Conservation (phyloP, 768 basidiomycete genomes). For the Suillus lakei region DNA sequence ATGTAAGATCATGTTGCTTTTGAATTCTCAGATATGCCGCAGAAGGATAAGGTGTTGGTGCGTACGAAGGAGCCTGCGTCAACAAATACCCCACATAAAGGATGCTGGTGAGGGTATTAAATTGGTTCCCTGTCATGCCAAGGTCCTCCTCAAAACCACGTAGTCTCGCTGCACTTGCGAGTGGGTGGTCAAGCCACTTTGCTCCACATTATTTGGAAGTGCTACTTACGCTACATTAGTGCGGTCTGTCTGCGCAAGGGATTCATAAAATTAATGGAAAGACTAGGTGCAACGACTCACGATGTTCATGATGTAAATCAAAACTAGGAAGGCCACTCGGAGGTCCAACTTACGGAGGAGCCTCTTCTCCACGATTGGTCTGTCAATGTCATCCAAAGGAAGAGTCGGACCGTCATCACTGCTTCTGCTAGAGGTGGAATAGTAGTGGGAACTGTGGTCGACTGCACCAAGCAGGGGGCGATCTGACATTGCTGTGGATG, state of each 20-base stretch:
- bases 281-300: constrained; percentile 30
- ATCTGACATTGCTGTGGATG: no score
- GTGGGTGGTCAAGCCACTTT: no score
- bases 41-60: constrained; percentile 7
- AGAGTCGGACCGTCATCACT: no score
- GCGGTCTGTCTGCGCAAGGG: constrained; percentile 56
- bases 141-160: constrained; percentile 72
- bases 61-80: constrained; percentile 79
- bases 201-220: neutral
- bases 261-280: constrained; percentile 2
- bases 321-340: constrained; percentile 47
- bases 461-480: no score
- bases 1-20: constrained; percentile 71
- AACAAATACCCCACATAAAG: constrained; percentile 72
- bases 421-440: neutral
- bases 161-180: constrained; percentile 65
- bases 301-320: constrained; percentile 53
- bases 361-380: constrained; percentile 48
- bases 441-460: neutral
- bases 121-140: constrained; percentile 62
- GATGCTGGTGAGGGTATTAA: constrained; percentile 68
- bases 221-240: constrained; percentile 62
- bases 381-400: no score
- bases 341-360: constrained; percentile 48
- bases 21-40: neutral